phyloP scores from a whole-genome alignment of 2,329 filamentous ascomycete species.

The Blastomyces silverae region DNA sequence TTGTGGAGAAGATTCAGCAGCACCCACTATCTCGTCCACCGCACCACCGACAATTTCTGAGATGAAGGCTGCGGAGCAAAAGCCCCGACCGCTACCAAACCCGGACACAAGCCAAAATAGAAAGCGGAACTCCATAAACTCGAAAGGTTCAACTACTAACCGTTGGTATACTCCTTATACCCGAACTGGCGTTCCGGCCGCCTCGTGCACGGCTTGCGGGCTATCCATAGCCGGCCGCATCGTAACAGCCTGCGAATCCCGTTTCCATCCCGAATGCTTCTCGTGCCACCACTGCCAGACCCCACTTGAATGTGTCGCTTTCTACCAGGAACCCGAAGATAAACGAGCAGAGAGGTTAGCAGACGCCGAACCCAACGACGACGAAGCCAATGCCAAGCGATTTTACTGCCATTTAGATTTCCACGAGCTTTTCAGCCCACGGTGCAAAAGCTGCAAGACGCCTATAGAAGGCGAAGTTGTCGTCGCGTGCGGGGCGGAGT shows the following conservation, averaged over 20 bases:
- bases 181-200: constrained; percentile 52
- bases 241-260: constrained; percentile 69
- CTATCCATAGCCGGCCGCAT: constrained; percentile 84
- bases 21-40: constrained; percentile 23
- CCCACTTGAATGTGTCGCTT: constrained; percentile 86
- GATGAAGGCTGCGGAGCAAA: constrained; percentile 23
- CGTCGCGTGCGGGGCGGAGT: constrained; percentile 87
- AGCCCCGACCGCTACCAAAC: constrained; percentile 22
- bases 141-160: constrained; percentile 19
- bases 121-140: background rate
- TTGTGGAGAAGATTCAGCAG: constrained; percentile 17
- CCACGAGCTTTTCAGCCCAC: constrained; percentile 86
- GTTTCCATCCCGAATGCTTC: constrained; percentile 94
- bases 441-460: constrained; percentile 93
- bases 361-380: constrained; percentile 56
- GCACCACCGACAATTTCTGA: constrained; percentile 27
- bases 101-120: constrained; percentile 20
- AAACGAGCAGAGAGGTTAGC: constrained; percentile 64
- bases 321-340: constrained; percentile 80
- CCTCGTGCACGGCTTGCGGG: constrained; percentile 76
- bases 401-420: constrained; percentile 99
- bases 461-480: constrained; percentile 94
- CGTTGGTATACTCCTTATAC: constrained; percentile 37
- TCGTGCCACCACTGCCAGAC: constrained; percentile 81
- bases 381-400: constrained; percentile 55